Conservation (phyloP, 441 rosid species). For the Brassica balearica region DNA sequence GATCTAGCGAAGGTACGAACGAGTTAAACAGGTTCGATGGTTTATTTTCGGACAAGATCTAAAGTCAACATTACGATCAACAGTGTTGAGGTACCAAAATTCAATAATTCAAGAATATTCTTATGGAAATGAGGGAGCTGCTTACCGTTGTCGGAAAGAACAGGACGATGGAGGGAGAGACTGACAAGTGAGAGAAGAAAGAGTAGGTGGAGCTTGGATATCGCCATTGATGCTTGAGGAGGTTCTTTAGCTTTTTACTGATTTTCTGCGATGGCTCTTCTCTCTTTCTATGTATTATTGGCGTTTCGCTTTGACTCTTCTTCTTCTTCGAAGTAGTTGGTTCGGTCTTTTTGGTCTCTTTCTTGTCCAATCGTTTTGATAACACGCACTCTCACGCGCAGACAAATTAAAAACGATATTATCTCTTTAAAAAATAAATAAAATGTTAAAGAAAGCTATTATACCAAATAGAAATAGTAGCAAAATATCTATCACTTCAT, state of each 20-base stretch:
- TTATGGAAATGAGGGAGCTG: neutral
- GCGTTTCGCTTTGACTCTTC: constrained; percentile 2
- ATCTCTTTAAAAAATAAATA: neutral
- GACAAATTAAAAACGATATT: neutral
- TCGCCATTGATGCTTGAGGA: constrained; percentile 37
- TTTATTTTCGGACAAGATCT: constrained; percentile 11
- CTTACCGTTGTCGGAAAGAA: constrained; percentile 28
- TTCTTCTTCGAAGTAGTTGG: neutral
- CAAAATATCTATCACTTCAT: neutral
- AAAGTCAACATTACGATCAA: neutral
- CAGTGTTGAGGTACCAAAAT: neutral
- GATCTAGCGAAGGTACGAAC: neutral
- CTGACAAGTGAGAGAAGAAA: constrained; percentile 22
- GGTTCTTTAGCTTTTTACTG: neutral
- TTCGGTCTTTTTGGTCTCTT: neutral
- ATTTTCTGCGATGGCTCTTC: constrained; percentile 8
- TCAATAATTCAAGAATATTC: neutral
- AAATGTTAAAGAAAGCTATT: neutral
- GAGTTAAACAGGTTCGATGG: neutral
- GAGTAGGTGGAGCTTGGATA: constrained; percentile 34
- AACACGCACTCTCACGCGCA: constrained; percentile 4
- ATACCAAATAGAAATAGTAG: neutral
- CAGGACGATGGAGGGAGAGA: constrained; percentile 43
- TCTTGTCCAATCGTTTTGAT: neutral
- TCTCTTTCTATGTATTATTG: neutral